Evolutionary conservation across 352 stramenopile species (phyloP).

Genomic region (Phytophthora pluvialis): DNA sequence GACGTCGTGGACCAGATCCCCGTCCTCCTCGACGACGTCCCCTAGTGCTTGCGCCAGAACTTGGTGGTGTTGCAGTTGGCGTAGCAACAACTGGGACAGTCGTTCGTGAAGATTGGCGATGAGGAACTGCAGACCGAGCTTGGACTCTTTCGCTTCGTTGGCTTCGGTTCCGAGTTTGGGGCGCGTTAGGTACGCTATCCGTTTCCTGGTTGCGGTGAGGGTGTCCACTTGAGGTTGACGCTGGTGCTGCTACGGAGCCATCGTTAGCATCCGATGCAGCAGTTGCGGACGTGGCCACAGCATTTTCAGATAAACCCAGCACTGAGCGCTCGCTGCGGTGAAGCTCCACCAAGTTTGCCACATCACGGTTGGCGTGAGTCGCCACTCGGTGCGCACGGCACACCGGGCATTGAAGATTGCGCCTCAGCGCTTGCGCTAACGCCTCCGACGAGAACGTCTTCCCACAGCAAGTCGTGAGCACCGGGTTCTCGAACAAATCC

Average conservation of each 20-base stretch:
- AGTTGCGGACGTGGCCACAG: not conserved
- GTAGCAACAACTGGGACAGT: not conserved
- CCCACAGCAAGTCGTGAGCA: slow-evolving; percentile 30
- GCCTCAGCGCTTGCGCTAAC: slow-evolving; percentile 14
- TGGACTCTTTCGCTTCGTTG: slow-evolving; percentile 10
- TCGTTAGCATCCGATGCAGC: not conserved
- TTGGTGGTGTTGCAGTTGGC: not conserved
- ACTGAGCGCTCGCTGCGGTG: slow-evolving; percentile 21
- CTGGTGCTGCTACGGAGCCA: not conserved
- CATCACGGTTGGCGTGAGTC: slow-evolving; percentile 19
- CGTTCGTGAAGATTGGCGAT: slow-evolving; percentile 2
- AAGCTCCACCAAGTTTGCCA: slow-evolving; percentile 31
- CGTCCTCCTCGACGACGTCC: slow-evolving; percentile 11
- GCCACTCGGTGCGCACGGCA: slow-evolving; percentile 19
- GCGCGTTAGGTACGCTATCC: not conserved
- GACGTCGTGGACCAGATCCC: not conserved
- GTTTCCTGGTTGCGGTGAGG: not conserved
- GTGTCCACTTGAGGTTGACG: not conserved
- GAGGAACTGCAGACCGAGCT: slow-evolving; percentile 6
- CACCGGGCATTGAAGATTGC: slow-evolving; percentile 20
- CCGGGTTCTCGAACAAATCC: slow-evolving; percentile 34
- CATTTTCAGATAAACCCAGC: slow-evolving; percentile 16
- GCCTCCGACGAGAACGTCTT: slow-evolving; percentile 33
- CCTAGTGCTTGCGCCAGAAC: not conserved
- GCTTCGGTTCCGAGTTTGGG: not conserved